Base-by-base conservation (phyloP, 441 rosid species). In the California macrophylla region DNA sequence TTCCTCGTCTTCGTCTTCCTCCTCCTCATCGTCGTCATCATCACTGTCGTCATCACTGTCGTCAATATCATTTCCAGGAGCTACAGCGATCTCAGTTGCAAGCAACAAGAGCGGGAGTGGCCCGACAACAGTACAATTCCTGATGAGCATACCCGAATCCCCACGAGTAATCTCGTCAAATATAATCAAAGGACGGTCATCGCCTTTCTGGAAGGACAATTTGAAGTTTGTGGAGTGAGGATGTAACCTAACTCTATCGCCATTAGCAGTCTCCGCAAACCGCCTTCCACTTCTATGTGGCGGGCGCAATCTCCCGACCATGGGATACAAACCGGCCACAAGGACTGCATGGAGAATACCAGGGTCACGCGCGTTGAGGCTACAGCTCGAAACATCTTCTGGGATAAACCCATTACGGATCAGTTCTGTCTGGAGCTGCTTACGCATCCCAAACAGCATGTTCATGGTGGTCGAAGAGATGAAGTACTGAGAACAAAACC, bases 121-220 rank as follows among this genome's bases (percentile, higher is more conserved):
- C 62, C 89, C 92, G 71, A 82, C 78, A 75, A 86, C 80, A 1
- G 86, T 91, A 72, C 88, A 85, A 63, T 91, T 91, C 78, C 86
- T 84, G 69, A 92, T 82, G 76, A 78, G 81, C 88, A 89, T 79
- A 76, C 89, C 87, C 56, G 85, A 86, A 73, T 90, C 97, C 8
- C 96, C 98, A 66, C 92, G 95, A 18, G 87, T 89, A 72, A 95
- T 83, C 84, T 95, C 98, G 79, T 95, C 97, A 63, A 81, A 92
- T 23, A 91, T 76, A 75, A 92, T 72, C 76, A 89, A 78, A 24
- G 97, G 85, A 61, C 75, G 84, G 66, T 71, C 81, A 9, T 76
- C 77, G 25, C 74, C 64, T 78, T 84, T 80, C 69, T 70, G 77
- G 34, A 79, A 76, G 1, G 87, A 73, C 62, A 87, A 72, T 60